Conservation (phyloP, 2,329 filamentous ascomycete genomes). For the Stagonosporopsis tanaceti region DNA sequence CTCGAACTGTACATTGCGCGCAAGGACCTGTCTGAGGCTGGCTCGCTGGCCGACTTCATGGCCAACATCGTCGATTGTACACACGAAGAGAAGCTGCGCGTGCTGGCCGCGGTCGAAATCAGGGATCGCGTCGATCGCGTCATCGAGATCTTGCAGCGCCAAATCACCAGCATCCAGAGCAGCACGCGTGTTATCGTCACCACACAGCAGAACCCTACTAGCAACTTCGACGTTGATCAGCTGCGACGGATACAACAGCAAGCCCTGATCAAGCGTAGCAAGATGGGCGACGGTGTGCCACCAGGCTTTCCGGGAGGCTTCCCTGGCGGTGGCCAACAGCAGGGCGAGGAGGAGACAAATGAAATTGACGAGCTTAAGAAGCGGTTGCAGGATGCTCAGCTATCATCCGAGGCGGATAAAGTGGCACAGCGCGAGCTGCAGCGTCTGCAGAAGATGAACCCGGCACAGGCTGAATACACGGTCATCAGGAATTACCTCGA, state of each 20-base stretch:
- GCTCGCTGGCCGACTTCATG: conserved; percentile 93
- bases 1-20: conserved; percentile 87
- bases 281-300: conserved; percentile 44
- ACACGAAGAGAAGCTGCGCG: conserved; percentile 88
- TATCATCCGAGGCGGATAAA: conserved; percentile 85
- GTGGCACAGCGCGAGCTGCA: conserved; percentile 90
- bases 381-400: conserved; percentile 79
- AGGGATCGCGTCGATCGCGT: conserved; percentile 81
- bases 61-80: conserved; percentile 86
- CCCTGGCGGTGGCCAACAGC: conserved; percentile 56
- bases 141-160: conserved; percentile 81
- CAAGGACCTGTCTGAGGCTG: conserved; percentile 83
- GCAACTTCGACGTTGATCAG: conserved; percentile 54
- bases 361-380: conserved; percentile 93
- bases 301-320: conserved; percentile 52
- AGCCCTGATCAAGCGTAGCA: conserved; percentile 47
- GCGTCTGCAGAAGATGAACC: conserved; percentile 92
- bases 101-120: conserved; percentile 82
- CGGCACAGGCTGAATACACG: conserved; percentile 93
- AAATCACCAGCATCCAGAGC: conserved; percentile 83
- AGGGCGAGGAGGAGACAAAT: conserved; percentile 78
- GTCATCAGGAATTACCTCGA: conserved; percentile 94
- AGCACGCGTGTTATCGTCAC: conserved; percentile 86
- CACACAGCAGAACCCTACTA: conserved; percentile 64
- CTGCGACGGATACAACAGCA: conserved; percentile 55